phyloP scores from a whole-genome alignment of 2,329 filamentous ascomycete genomes.

The Hymenoscyphus albidus region DNA sequence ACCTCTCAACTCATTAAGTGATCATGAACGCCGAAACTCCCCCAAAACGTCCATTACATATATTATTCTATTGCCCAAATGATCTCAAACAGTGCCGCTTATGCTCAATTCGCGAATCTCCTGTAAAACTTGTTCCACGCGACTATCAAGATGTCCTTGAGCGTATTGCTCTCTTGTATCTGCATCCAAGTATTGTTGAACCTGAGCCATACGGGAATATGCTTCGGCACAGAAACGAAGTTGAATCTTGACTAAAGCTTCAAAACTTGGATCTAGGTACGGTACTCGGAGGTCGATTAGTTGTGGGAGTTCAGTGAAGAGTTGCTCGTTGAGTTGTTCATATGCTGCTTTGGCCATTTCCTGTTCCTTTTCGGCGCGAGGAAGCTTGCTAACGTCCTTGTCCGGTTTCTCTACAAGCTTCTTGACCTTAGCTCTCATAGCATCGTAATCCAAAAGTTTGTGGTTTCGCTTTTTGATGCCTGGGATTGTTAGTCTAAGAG shows the following conservation, averaged over 20 bases:
- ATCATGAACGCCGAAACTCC: slow-evolving; percentile 25
- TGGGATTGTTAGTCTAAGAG: slow-evolving; percentile 35
- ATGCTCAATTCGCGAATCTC: slow-evolving; percentile 98
- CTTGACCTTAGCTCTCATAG: slow-evolving; percentile 93
- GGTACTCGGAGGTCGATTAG: slow-evolving; percentile 95
- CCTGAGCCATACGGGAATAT: slow-evolving; percentile 96
- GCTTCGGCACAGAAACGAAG: slow-evolving; percentile 96
- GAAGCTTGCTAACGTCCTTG: slow-evolving; percentile 95
- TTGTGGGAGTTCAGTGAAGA: slow-evolving; percentile 88
- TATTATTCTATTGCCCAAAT: background rate
- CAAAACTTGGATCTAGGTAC: slow-evolving; percentile 94
- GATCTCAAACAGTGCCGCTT: slow-evolving; percentile 58
- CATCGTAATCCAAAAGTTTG: slow-evolving; percentile 97
- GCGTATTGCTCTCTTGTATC: slow-evolving; percentile 96
- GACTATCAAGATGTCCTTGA: slow-evolving; percentile 81
- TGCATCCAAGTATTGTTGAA: slow-evolving; percentile 95
- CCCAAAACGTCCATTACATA: slow-evolving; percentile 9
- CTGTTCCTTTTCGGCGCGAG: slow-evolving; percentile 91
- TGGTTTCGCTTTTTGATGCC: slow-evolving; percentile 97
- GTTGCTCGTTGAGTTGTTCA: slow-evolving; percentile 94
- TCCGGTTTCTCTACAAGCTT: slow-evolving; percentile 96
- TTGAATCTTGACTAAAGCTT: slow-evolving; percentile 98
- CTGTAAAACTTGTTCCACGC: slow-evolving; percentile 92
- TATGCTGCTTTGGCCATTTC: slow-evolving; percentile 92
- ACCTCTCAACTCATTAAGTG: background rate